These are phyloP conservation scores for Xenoacremonium recifei DNA, from an alignment of 2,329 filamentous ascomycete species.

Conservation along the genomic window DNA sequence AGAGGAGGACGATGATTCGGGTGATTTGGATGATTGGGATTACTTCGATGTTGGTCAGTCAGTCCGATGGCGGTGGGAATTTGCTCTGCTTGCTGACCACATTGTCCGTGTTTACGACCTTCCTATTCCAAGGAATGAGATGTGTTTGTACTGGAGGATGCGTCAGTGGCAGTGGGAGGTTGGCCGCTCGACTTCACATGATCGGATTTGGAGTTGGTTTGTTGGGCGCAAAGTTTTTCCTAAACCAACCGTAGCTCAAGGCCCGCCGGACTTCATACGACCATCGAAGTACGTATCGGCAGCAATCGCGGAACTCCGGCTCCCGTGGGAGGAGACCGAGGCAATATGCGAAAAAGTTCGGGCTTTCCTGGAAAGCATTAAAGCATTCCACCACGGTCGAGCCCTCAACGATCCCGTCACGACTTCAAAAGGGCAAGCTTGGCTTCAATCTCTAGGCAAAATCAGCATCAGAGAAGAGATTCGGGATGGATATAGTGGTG, in stretches of 20 bases:
- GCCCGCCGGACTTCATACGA: background rate
- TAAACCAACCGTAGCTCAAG: background rate
- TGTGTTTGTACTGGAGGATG: background rate
- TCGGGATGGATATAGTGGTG: no score
- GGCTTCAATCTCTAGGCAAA: no score
- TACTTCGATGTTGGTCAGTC: background rate
- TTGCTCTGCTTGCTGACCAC: background rate
- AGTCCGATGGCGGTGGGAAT: conserved; percentile 1
- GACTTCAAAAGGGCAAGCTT: no score
- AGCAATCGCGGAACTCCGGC: background rate
- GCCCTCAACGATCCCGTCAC: no score
- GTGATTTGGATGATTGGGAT: no score
- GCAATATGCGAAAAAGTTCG: background rate
- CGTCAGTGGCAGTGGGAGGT: conserved; percentile 1
- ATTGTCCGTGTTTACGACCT: background rate
- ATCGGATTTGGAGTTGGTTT: no score
- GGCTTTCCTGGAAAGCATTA: background rate
- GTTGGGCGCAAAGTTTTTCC: background rate
- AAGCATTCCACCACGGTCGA: background rate
- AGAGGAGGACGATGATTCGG: no score
- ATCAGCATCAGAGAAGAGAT: no score
- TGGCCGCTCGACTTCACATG: background rate
- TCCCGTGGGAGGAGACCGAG: background rate
- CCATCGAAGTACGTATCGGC: background rate
- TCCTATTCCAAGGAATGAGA: background rate